Base-by-base conservation (phyloP, 345 rosid genomes). In the Camelina laxa region DNA sequence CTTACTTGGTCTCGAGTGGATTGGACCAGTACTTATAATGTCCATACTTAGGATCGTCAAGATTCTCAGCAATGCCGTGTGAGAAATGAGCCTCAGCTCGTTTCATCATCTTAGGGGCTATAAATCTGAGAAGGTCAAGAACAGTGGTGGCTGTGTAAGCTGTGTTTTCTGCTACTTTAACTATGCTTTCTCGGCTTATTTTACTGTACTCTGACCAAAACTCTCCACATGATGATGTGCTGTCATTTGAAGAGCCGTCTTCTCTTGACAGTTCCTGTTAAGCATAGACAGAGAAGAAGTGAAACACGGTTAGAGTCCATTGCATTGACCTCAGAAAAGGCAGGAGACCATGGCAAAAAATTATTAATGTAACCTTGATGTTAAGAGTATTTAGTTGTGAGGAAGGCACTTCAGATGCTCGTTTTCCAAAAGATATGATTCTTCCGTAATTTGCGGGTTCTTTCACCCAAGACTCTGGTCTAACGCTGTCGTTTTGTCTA, bases 11-110 rank as follows among this genome's bases (percentile, higher is more conserved):
- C 68, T 91, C 93, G 0, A 91, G 85, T 9, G 97, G 96, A 80
- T 88, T 91, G 12, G 93, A 89, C 91, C 92, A 91, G 73, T 89
- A 87, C 58, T 83, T 88, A 81, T 82, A 84, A 65, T 88, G 86
- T 41, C 12, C 50, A 67, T 87, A 85, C 69, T 85, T 87, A 38
- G 91, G 91, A 58, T 89, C 89, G 1, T 83, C 83, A 0, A 88
- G 87, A 80, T 89, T 57, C 47, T 88, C 91, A 4, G 93, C 89
- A 76, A 89, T 77, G 58, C 89, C 96, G 27, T 85, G 88, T 67
- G 97, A 89, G 83, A 88, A 88, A 80, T 89, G 93, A 69, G 88
- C 82, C 79, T 84, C 87, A 3, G 84, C 82, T 9, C 92, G 87
- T 76, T 48, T 72, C 89, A 87, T 88, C 86, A 80, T 82, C 74